phyloP scores from a whole-genome alignment of 805 yeast species.

The Metahyphopichia silvanorum region DNA sequence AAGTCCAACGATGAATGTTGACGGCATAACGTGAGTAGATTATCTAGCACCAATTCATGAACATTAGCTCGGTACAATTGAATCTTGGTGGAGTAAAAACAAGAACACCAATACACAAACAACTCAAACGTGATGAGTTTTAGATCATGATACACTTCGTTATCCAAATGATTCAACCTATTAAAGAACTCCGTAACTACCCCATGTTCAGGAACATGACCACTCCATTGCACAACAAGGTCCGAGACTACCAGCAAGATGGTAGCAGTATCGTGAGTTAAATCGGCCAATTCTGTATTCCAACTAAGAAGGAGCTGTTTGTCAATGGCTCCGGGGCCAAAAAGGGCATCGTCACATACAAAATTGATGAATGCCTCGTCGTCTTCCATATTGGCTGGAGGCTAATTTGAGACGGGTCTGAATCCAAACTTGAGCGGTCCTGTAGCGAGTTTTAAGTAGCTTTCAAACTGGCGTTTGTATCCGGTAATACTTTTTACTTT shows the following conservation, averaged over 20 bases:
- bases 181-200: slow-evolving; percentile 7
- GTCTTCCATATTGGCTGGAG: no score
- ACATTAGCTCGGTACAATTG: slow-evolving; percentile 16
- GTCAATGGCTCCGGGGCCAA: slow-evolving; percentile 23
- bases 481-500: no score
- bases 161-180: slow-evolving; percentile 17
- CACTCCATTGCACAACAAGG: neutral
- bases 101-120: slow-evolving; percentile 16
- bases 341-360: slow-evolving; percentile 19
- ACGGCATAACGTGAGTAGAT: slow-evolving; percentile 13
- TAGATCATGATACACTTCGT: slow-evolving; percentile 24
- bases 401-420: no score
- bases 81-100: slow-evolving; percentile 21
- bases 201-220: neutral
- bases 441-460: no score
- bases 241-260: slow-evolving; percentile 6
- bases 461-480: no score
- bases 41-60: slow-evolving; percentile 17
- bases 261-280: slow-evolving; percentile 13
- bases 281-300: slow-evolving; percentile 33
- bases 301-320: slow-evolving; percentile 27
- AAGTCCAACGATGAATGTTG: neutral
- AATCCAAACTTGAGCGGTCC: no score
- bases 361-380: slow-evolving; percentile 12
- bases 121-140: slow-evolving; percentile 26